These are phyloP conservation scores for Sporisorium scitamineum DNA, from an alignment of 1,284 basidiomycete species.

Conservation along the genomic window DNA sequence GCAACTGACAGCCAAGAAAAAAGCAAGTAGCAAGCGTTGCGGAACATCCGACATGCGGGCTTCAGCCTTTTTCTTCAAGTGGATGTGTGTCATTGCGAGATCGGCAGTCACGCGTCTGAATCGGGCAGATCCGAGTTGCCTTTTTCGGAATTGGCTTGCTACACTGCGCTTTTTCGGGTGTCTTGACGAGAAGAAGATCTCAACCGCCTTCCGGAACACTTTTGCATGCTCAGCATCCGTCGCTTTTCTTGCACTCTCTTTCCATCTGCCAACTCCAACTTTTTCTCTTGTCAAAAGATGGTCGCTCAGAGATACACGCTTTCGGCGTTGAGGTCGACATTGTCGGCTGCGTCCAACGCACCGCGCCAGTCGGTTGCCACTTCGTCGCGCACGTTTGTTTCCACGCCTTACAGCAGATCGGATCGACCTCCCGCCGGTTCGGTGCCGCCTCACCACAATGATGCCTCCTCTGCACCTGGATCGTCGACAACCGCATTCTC, in stretches of 20 bases:
- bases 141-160: not conserved
- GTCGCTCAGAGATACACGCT: conserved; percentile 47
- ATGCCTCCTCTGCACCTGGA: conserved; percentile 14
- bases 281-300: conserved; percentile 14
- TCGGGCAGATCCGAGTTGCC: not conserved
- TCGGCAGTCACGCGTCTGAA: not conserved
- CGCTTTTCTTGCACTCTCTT: not conserved
- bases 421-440: conserved; percentile 35
- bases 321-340: conserved; percentile 45
- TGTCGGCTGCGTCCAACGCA: conserved; percentile 36
- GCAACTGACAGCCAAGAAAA: not conserved
- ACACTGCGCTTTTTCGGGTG: not conserved
- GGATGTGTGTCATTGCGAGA: not conserved
- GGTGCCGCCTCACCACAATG: conserved; percentile 57
- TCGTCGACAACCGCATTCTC: conserved; percentile 12
- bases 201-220: not conserved
- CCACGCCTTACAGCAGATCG: conserved; percentile 40
- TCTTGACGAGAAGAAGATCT: conserved; percentile 3
- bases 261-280: not conserved
- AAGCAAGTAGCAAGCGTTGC: not conserved
- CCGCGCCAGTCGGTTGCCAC: conserved; percentile 36
- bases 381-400: conserved; percentile 40
- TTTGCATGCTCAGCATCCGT: not conserved
- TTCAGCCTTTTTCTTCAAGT: not conserved
- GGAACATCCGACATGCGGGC: not conserved